These are phyloP conservation scores for Globisporangium perplexum DNA, from an alignment of 352 stramenopile genomes.

Conservation along the genomic window DNA sequence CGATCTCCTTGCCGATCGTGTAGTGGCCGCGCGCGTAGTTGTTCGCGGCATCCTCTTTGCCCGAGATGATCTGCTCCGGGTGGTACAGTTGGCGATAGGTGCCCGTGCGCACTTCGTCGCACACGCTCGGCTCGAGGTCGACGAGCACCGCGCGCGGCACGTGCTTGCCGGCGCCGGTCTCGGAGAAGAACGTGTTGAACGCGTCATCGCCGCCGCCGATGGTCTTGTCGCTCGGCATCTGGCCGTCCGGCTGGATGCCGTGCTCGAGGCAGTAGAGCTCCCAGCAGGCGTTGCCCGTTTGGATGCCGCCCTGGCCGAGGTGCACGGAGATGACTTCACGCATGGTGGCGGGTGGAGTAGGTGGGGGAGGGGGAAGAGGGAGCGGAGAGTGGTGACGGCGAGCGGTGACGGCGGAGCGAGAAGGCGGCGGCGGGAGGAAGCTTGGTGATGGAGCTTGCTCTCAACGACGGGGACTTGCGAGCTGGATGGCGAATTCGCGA, in stretches of 20 bases:
- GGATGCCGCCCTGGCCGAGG: slow-evolving; percentile 87
- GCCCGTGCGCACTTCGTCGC: slow-evolving; percentile 95
- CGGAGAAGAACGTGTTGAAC: slow-evolving; percentile 97
- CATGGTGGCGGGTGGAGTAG: slow-evolving; percentile 20
- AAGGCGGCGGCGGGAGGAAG: slow-evolving; percentile 34
- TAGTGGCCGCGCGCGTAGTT: slow-evolving; percentile 93
- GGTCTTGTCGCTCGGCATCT: slow-evolving; percentile 93
- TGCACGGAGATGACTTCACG: slow-evolving; percentile 84
- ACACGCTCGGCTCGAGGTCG: slow-evolving; percentile 97
- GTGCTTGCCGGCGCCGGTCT: slow-evolving; percentile 94
- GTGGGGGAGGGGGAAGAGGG: not conserved
- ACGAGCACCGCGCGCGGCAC: slow-evolving; percentile 97
- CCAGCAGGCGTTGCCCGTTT: slow-evolving; percentile 86
- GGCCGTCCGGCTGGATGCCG: slow-evolving; percentile 88
- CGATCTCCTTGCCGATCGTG: slow-evolving; percentile 94
- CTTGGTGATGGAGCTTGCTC: slow-evolving; percentile 73
- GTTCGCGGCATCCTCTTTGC: slow-evolving; percentile 95
- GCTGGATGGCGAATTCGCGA: slow-evolving; percentile 4
- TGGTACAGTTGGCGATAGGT: slow-evolving; percentile 97
- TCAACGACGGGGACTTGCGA: slow-evolving; percentile 7
- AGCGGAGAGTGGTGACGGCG: not conserved
- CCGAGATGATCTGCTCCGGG: slow-evolving; percentile 98
- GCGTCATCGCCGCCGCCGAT: slow-evolving; percentile 93
- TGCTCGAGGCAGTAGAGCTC: slow-evolving; percentile 81
- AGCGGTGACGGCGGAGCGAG: not conserved